A percentile compares a stretch with the other conserved stretches of the same genome.
phyloP scores from a whole-genome alignment of 495 filamentous ascomycete genomes.

The Astrothelium subdiscretum region DNA sequence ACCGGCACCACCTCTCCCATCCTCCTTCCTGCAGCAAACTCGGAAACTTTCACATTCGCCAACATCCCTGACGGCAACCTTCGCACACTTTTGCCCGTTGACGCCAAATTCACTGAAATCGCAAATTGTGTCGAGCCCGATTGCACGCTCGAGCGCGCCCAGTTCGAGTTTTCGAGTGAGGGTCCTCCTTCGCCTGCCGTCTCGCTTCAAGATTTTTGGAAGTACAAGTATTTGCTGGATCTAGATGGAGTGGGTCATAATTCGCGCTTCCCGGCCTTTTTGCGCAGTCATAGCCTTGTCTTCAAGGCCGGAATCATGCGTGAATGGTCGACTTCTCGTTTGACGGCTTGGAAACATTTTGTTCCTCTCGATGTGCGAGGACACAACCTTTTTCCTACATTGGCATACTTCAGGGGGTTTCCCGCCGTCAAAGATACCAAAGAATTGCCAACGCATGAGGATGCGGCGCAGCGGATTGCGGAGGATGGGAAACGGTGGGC shows the following conservation, averaged over 20 bases:
- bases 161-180: slow-evolving; percentile 39
- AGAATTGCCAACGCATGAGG: slow-evolving; percentile 26
- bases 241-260: slow-evolving; percentile 56
- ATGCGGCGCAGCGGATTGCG: slow-evolving; percentile 51
- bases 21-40: slow-evolving; percentile 24
- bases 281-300: slow-evolving; percentile 49
- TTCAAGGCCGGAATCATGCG: slow-evolving; percentile 56
- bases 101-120: slow-evolving; percentile 31
- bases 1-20: slow-evolving; percentile 21
- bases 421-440: slow-evolving; percentile 5
- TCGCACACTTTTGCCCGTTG: slow-evolving; percentile 7
- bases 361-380: slow-evolving; percentile 58
- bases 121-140: slow-evolving; percentile 41
- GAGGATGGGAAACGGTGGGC: slow-evolving; percentile 57
- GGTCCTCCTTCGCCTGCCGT: slow-evolving; percentile 25
- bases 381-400: slow-evolving; percentile 22
- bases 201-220: slow-evolving; percentile 50
- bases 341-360: slow-evolving; percentile 67
- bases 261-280: slow-evolving; percentile 51
- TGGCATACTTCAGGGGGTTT: slow-evolving; percentile 27
- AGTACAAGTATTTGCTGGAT: slow-evolving; percentile 57
- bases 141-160: slow-evolving; percentile 38
- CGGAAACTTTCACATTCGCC: slow-evolving; percentile 10
- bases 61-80: slow-evolving; percentile 9
- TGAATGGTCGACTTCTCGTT: slow-evolving; percentile 62